A percentile compares a stretch with the other conserved stretches of the same genome.
These are phyloP conservation scores for Colletotrichum sp. DNA, from an alignment of 2,329 filamentous ascomycete genomes.

Conservation along the genomic window DNA sequence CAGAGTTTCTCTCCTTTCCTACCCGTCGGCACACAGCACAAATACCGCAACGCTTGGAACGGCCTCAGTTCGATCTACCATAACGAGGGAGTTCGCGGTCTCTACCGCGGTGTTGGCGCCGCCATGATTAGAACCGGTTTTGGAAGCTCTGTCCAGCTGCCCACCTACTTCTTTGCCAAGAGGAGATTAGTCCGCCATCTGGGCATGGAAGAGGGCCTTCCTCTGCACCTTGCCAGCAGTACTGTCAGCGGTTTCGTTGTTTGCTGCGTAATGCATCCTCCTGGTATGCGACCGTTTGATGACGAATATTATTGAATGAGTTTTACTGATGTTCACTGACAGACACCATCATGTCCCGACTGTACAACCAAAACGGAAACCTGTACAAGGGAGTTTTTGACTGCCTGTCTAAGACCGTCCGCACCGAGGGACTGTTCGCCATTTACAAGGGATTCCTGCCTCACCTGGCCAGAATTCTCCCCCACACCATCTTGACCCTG, in stretches of 20 bases:
- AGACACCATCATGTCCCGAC: conserved; percentile 97
- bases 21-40: conserved; percentile 95
- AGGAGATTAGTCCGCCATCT: conserved; percentile 80
- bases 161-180: conserved; percentile 98
- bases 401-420: conserved; percentile 88
- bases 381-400: conserved; percentile 95
- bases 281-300: conserved; percentile 60
- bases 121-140: conserved; percentile 97
- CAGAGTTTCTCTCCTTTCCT: conserved; percentile 93
- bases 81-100: conserved; percentile 76
- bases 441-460: conserved; percentile 99
- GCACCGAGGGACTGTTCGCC: conserved; percentile 87
- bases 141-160: conserved; percentile 93
- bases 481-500: conserved; percentile 93
- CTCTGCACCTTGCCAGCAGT: conserved; percentile 87
- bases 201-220: conserved; percentile 89
- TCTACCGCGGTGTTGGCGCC: conserved; percentile 90
- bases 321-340: conserved; percentile 5
- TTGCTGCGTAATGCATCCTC: conserved; percentile 97
- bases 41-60: conserved; percentile 85
- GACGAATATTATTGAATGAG: neutral
- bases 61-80: conserved; percentile 81
- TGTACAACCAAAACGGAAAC: conserved; percentile 99
- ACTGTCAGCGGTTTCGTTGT: conserved; percentile 93
- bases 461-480: conserved; percentile 90